Conservation (phyloP, 2,329 filamentous ascomycete genomes). For the Fusarium annulatum region DNA sequence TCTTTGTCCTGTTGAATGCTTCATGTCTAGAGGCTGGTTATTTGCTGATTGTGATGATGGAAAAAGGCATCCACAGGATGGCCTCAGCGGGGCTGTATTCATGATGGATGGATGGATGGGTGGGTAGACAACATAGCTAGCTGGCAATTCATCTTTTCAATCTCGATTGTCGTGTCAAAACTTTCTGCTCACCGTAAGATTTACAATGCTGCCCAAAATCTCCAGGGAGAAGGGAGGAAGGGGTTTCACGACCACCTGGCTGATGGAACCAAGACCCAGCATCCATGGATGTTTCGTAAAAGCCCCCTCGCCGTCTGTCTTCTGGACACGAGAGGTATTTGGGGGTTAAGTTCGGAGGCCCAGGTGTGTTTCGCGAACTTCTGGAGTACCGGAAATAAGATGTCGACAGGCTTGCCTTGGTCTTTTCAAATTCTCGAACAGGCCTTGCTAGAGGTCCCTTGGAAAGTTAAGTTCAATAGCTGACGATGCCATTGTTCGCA, state of each 20-base stretch:
- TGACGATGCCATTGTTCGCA: not conserved
- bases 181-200: not conserved
- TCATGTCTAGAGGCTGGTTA: not conserved
- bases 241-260: not conserved
- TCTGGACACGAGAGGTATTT: not conserved
- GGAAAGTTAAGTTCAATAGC: not conserved
- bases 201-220: not conserved
- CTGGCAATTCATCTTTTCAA: not conserved
- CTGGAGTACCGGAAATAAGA: not conserved
- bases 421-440: not conserved
- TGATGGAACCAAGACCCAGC: not conserved
- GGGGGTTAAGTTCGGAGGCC: not conserved
- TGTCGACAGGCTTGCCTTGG: not conserved
- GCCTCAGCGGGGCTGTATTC: constrained; percentile 24
- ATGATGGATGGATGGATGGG: constrained; percentile 20
- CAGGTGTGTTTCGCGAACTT: not conserved
- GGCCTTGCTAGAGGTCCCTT: not conserved
- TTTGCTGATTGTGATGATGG: constrained; percentile 10
- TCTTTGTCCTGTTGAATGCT: constrained; percentile 7
- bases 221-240: not conserved
- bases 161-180: not conserved
- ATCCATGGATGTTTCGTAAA: not conserved
- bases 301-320: not conserved
- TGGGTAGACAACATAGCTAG: not conserved
- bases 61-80: constrained; percentile 27